Evolutionary conservation across 1,139 yeast genomes (phyloP).

Genomic region (Nematodospora anomalae): DNA sequence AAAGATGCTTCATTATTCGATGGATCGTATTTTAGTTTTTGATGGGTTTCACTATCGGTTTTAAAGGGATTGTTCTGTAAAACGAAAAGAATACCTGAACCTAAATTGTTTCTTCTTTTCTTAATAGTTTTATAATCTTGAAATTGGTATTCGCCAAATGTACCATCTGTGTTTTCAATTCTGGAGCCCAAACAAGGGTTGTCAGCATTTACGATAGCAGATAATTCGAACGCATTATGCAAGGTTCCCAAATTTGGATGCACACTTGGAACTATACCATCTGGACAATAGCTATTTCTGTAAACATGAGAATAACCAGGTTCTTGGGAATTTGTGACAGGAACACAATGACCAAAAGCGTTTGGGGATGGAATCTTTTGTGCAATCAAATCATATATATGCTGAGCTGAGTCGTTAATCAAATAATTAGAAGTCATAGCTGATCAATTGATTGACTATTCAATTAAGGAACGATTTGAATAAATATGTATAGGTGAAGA

Average conservation of each 20-base stretch:
- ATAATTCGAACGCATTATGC: conserved; percentile 47
- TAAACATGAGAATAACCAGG: conserved; percentile 56
- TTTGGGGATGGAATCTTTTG: neutral
- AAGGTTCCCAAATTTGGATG: conserved; percentile 55
- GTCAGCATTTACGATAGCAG: conserved; percentile 37
- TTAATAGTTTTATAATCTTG: conserved; percentile 44
- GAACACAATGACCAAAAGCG: conserved; percentile 14
- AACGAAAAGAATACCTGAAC: conserved; percentile 63
- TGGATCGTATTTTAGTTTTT: conserved; percentile 23
- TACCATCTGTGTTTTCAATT: conserved; percentile 36
- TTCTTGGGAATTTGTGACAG: conserved; percentile 47
- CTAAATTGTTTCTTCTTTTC: conserved; percentile 50
- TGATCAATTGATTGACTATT: conserved; percentile 2
- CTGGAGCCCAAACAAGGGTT: conserved; percentile 55
- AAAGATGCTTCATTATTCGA: conserved; percentile 29
- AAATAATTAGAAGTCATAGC: conserved; percentile 2
- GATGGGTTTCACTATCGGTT: conserved; percentile 28
- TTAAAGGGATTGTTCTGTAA: conserved; percentile 45
- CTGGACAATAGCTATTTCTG: conserved; percentile 45
- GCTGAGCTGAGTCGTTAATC: neutral
- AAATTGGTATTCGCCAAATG: conserved; percentile 48
- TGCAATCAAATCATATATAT: neutral
- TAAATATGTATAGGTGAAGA: no score
- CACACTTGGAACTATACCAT: conserved; percentile 39
- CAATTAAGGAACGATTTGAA: no score